A percentile compares a stretch with the other conserved stretches of the same genome.
These are phyloP conservation scores for Daldinia sp. DNA, from an alignment of 2,329 filamentous ascomycete species.

Conservation along the genomic window DNA sequence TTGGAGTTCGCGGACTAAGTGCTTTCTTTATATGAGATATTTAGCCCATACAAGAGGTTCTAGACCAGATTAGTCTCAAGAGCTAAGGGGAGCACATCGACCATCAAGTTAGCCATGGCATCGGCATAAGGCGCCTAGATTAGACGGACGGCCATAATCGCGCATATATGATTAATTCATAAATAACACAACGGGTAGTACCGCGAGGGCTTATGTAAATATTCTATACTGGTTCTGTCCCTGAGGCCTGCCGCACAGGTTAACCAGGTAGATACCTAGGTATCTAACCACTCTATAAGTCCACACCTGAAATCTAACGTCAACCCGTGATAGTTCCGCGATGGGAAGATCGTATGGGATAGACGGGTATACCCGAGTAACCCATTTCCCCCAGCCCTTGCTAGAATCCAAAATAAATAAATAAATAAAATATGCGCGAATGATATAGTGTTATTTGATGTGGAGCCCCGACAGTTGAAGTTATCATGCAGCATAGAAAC, in stretches of 20 bases:
- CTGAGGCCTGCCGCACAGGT: too few relatives aligned
- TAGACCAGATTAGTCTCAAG: neutral
- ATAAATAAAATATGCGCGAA: too few relatives aligned
- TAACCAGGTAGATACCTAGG: too few relatives aligned
- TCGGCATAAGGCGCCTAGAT: neutral
- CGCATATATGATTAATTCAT: neutral
- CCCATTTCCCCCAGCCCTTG: neutral
- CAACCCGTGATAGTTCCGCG: neutral
- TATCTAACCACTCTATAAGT: too few relatives aligned
- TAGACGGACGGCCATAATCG: neutral
- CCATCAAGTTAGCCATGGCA: neutral
- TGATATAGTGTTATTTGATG: constrained; percentile 2
- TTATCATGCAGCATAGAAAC: constrained; percentile 5
- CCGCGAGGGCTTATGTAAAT: too few relatives aligned
- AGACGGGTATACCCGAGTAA: neutral
- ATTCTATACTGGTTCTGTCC: too few relatives aligned
- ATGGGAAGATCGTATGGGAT: neutral
- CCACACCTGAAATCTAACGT: too few relatives aligned
- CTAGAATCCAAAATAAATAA: neutral
- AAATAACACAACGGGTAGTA: neutral
- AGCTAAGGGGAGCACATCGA: neutral
- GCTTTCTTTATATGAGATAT: neutral
- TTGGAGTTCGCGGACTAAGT: neutral
- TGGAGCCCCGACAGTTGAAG: constrained; percentile 20
- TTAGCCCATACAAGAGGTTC: neutral